Evolutionary conservation across 768 basidiomycete genomes (phyloP).

Genomic region (Hygrocybe punicea): DNA sequence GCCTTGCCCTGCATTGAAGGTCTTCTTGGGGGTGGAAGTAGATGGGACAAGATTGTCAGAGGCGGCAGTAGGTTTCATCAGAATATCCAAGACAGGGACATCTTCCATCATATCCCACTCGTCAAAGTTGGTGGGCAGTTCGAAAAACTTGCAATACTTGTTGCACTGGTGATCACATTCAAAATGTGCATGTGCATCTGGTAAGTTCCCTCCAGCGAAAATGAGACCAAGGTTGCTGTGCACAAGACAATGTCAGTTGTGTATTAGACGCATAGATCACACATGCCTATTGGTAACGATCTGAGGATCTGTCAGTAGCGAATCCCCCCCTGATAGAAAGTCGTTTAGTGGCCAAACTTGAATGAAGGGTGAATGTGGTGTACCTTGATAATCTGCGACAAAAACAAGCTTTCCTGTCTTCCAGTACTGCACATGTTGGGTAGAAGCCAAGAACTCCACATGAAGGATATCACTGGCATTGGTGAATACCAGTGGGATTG

Average conservation of each 20-base stretch:
- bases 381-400: not conserved
- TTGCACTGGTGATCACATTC: slow-evolving; percentile 12
- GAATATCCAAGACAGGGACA: too few species aligned
- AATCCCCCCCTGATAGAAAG: not conserved
- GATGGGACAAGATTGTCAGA: too few species aligned
- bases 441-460: not conserved
- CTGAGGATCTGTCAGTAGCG: not conserved
- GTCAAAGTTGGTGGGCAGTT: slow-evolving; percentile 11
- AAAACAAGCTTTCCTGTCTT: too few species aligned
- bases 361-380: not conserved
- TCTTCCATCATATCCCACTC: slow-evolving; percentile 8
- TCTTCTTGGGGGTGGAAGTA: too few species aligned
- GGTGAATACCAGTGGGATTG: not conserved
- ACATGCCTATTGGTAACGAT: not conserved
- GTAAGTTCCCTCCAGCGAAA: slow-evolving; percentile 13
- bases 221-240: slow-evolving; percentile 11
- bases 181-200: slow-evolving; percentile 4
- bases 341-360: not conserved
- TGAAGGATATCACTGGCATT: not conserved
- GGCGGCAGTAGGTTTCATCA: too few species aligned
- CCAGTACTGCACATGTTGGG: too few species aligned
- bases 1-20: too few species aligned
- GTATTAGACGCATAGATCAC: not conserved
- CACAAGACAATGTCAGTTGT: not conserved
- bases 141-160: slow-evolving; percentile 13